These are phyloP conservation scores for Micractinium sp. DNA, from an alignment of 139 green algal genomes.

Conservation along the genomic window DNA sequence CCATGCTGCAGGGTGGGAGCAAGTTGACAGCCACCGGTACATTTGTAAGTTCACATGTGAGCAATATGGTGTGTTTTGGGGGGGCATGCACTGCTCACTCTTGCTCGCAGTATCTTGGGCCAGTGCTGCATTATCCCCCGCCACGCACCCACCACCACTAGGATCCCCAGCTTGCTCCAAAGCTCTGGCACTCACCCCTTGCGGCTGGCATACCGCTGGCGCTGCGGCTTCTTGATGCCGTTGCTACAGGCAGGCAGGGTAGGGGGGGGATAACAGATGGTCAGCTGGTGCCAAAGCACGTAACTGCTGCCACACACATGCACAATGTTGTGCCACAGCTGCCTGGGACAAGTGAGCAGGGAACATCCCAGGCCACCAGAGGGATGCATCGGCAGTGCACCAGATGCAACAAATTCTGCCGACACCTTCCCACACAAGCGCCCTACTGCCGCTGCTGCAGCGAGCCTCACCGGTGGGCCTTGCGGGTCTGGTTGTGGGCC, in stretches of 20 bases:
- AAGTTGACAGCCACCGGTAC: too few species aligned
- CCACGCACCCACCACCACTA: too few species aligned
- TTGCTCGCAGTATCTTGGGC: too few species aligned
- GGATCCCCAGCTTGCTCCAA: neutral
- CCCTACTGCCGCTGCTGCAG: too few species aligned
- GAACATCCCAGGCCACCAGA: neutral
- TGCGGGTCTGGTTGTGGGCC: constrained; percentile 93
- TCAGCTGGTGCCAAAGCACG: neutral
- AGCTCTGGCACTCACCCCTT: constrained; percentile 71
- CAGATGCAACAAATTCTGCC: too few species aligned
- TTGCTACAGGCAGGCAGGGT: constrained; percentile 35
- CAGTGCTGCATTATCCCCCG: too few species aligned
- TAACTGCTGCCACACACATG: too few species aligned
- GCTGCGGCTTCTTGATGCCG: constrained; percentile 95
- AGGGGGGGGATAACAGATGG: neutral
- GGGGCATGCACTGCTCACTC: too few species aligned
- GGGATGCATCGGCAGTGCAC: neutral
- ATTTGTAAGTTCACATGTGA: neutral
- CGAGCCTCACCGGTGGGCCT: constrained; percentile 78
- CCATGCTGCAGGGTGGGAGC: constrained; percentile 65
- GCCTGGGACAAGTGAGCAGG: too few species aligned
- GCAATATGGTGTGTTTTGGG: too few species aligned
- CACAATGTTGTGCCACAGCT: neutral
- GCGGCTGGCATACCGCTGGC: constrained; percentile 72
- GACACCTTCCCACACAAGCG: too few species aligned